Conservation (phyloP, 148 eudicot species). For the Mesembryanthemum crystallinum region DNA sequence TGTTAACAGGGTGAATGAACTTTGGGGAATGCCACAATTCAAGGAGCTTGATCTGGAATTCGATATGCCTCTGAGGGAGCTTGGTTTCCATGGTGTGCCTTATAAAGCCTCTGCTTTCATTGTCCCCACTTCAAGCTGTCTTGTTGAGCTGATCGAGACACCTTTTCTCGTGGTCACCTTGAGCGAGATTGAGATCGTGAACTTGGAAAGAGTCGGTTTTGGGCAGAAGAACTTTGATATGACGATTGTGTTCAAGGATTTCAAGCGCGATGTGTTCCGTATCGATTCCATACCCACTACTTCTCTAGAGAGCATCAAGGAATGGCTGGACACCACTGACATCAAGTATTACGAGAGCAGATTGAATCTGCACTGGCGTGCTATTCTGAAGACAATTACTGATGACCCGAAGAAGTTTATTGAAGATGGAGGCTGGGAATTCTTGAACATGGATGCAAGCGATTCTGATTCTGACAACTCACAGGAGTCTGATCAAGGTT, state of each 20-base stretch:
- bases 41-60: conserved; percentile 78
- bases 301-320: conserved; percentile 85
- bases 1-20: conserved; percentile 85
- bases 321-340: conserved; percentile 91
- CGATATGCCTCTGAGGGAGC: conserved; percentile 92
- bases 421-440: conserved; percentile 95
- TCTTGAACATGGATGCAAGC: conserved; percentile 78
- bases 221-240: conserved; percentile 95
- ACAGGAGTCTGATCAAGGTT: conserved; percentile 79
- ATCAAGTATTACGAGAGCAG: conserved; percentile 92
- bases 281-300: conserved; percentile 86
- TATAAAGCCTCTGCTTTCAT: conserved; percentile 83
- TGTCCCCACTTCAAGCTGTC: conserved; percentile 90
- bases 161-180: conserved; percentile 76
- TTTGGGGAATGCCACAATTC: conserved; percentile 81
- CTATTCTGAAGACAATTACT: conserved; percentile 74
- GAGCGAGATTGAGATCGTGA: conserved; percentile 84
- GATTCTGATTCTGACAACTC: conserved; percentile 78
- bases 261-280: conserved; percentile 79
- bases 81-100: conserved; percentile 94
- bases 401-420: conserved; percentile 79
- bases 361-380: conserved; percentile 85
- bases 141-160: conserved; percentile 82
- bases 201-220: conserved; percentile 87
- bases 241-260: conserved; percentile 89